Evolutionary conservation across 1,284 basidiomycete genomes (phyloP).

Genomic region (Coniferiporia weirii): DNA sequence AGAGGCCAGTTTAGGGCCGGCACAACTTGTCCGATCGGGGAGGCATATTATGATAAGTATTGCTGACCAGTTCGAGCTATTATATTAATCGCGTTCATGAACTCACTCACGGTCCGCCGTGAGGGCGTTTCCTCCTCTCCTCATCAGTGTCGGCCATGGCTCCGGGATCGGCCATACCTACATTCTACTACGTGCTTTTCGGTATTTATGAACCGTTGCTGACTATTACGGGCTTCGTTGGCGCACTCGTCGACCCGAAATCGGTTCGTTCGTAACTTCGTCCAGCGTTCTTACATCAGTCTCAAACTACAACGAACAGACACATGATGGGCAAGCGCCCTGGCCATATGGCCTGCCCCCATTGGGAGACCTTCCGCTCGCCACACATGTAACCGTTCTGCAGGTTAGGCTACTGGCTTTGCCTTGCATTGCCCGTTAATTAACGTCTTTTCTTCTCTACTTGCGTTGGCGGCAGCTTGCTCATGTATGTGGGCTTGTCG

Average conservation of each 20-base stretch:
- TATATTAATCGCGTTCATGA: constrained; percentile 14
- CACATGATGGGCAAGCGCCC: constrained; percentile 67
- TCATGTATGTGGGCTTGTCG: constrained; percentile 68
- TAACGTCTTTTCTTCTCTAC: not conserved
- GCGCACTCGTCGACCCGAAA: constrained; percentile 61
- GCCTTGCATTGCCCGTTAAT: not conserved
- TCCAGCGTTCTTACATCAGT: constrained; percentile 5
- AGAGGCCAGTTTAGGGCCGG: constrained; percentile 30
- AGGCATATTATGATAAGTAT: not conserved
- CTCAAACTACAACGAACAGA: constrained; percentile 33
- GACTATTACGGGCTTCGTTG: constrained; percentile 58
- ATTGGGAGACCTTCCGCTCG: constrained; percentile 46
- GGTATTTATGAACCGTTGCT: constrained; percentile 67
- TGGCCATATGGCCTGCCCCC: constrained; percentile 51
- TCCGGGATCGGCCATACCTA: constrained; percentile 56
- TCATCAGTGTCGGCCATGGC: constrained; percentile 2
- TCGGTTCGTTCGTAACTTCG: constrained; percentile 37
- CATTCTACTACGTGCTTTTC: constrained; percentile 67
- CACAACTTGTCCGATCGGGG: not conserved
- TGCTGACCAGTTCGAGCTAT: not conserved
- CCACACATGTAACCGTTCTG: constrained; percentile 54
- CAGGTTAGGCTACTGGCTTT: not conserved
- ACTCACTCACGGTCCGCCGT: constrained; percentile 21
- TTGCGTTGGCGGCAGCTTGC: constrained; percentile 49
- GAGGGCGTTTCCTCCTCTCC: constrained; percentile 26